Conservation (phyloP, 768 basidiomycete genomes). For the Podaxis carcinomalis region DNA sequence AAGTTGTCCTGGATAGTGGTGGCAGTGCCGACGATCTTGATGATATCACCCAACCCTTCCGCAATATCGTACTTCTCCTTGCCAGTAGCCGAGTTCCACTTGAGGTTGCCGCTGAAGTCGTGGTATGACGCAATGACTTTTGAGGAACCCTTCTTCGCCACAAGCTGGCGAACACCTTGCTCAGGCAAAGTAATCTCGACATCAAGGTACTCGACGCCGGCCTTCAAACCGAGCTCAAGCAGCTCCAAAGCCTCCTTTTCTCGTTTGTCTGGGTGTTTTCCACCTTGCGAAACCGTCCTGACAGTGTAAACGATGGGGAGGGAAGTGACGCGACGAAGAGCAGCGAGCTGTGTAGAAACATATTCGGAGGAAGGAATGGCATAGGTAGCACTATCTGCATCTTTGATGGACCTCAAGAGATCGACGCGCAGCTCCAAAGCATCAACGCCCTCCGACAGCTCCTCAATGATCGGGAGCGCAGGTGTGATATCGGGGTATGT, state of each 20-base stretch:
- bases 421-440: constrained; percentile 95
- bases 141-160: constrained; percentile 61
- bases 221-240: constrained; percentile 69
- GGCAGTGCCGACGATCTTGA: constrained; percentile 92
- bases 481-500: constrained; percentile 86
- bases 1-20: constrained; percentile 73
- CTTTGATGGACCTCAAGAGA: constrained; percentile 56
- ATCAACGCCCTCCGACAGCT: constrained; percentile 79
- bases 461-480: constrained; percentile 63
- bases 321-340: constrained; percentile 67
- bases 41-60: constrained; percentile 71
- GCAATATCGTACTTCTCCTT: constrained; percentile 69
- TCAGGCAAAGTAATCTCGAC: constrained; percentile 79
- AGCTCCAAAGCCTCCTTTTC: constrained; percentile 70
- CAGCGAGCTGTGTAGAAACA: constrained; percentile 77
- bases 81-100: constrained; percentile 69
- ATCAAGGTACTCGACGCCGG: constrained; percentile 91
- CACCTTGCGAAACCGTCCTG: constrained; percentile 84
- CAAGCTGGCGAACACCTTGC: constrained; percentile 54
- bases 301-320: constrained; percentile 94
- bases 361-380: constrained; percentile 66
- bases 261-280: constrained; percentile 80
- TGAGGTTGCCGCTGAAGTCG: constrained; percentile 83
- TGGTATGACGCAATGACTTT: constrained; percentile 93
- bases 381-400: constrained; percentile 41